Evolutionary conservation across 2,329 filamentous ascomycete species (phyloP), one percentile per base, ranked within the genome.

Genomic region (Cercospora sp.): DNA sequence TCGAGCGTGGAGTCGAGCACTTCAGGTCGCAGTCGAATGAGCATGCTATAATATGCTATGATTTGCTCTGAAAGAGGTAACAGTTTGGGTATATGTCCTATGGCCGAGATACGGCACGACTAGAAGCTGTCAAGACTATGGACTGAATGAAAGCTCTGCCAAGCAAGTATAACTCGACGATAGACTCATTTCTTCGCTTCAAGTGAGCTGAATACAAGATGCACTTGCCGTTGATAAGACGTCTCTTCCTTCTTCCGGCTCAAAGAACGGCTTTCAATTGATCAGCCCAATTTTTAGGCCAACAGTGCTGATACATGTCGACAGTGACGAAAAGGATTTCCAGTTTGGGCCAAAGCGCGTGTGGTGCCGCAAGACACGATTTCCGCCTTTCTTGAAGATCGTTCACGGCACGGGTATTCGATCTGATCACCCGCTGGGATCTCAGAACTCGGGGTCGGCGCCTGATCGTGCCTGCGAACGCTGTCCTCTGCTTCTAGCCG

Each of bases 401-500:
- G 48, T 30, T 13, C 5, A n/a, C 48, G 48, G 48, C 23, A 53
- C 20, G n/a, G 2, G 23, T 16, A n/a, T 28, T 55, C 23, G 26
- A n/a, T 18, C 16, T 30, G 20, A 16, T 26, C 48, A 13, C 12
- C 5, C 20, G 23, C 20, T 28, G 48, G 3, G 16, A 28, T n/a
- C 18, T 72, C 48, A 73, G 57, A 69, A 73, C 58, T 73, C 72
- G 23, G 68, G 66, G 45, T 69, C 65, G 62, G 69, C 67, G 66
- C 69, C 72, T 63, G 72, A 67, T 63, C 68, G 70, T 65, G 72
- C 72, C 72, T 72, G 61, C 45, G 61, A 10, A 55, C 62, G 61
- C 67, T 73, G 72, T 28, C 60, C 63, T 45, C 70, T 65, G 61
- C 72, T 67, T 67, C 74, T 69, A 48, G 69, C 72, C 67, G 68